A percentile compares a stretch with the other conserved stretches of the same genome.
These are phyloP conservation scores for Beauveria brongniartii DNA, from an alignment of 2,329 filamentous ascomycete species.

Conservation along the genomic window DNA sequence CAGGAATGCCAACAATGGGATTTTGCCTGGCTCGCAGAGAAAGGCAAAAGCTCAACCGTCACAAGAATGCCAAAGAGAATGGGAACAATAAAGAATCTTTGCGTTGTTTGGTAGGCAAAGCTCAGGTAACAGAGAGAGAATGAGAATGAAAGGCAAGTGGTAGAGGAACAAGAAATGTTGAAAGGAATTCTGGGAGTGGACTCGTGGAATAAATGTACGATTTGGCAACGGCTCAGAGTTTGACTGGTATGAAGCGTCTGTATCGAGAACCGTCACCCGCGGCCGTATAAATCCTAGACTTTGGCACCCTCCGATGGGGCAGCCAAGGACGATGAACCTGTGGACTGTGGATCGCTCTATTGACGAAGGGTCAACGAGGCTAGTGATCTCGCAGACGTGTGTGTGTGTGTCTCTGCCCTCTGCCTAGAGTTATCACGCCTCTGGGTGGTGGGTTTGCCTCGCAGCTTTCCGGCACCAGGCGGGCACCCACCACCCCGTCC, in stretches of 20 bases:
- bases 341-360: constrained; percentile 10
- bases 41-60: constrained; percentile 1
- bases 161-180: constrained; percentile 34
- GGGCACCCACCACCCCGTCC: not conserved
- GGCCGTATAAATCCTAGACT: constrained; percentile 32
- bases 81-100: not conserved
- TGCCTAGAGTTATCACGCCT: not conserved
- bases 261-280: constrained; percentile 22
- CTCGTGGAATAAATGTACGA: constrained; percentile 35
- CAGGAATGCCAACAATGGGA: constrained; percentile 12
- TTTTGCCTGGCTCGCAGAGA: constrained; percentile 1
- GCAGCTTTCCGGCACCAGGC: not conserved
- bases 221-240: constrained; percentile 23
- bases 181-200: constrained; percentile 36
- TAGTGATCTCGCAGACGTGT: constrained; percentile 2
- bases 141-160: constrained; percentile 22
- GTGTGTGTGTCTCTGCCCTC: not conserved
- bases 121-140: constrained; percentile 9
- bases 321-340: constrained; percentile 18
- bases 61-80: constrained; percentile 6
- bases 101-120: not conserved
- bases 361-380: constrained; percentile 8
- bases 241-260: constrained; percentile 30
- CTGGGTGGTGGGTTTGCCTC: not conserved
- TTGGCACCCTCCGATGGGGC: constrained; percentile 18